Evolutionary conservation across 1,139 yeast genomes (phyloP), one percentile per base, ranked within the genome.

Genomic region (Yamadazyma membranifaciens): DNA sequence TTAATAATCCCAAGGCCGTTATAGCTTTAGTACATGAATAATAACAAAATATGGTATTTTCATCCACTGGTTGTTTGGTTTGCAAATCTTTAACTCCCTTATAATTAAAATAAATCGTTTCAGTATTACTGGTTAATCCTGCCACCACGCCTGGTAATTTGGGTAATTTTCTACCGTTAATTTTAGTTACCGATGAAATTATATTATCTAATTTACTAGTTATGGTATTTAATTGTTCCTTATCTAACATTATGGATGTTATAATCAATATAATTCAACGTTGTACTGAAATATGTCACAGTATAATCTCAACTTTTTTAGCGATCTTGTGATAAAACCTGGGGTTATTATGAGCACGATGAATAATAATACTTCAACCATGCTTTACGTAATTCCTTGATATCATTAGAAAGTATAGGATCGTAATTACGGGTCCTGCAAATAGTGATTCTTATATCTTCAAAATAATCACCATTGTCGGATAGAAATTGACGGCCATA

Each of bases 21-120:
- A 75, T 53, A 3, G 75, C 52, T 49, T 78, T 78, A 11, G 82
- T 73, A 42, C 77, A 70, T 11, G 81, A 73, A 34, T 67, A 77
- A 36, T 57, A 59, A 42, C 70, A 60, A 44, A 71, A 59, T 12
- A 62, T 49, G 33, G 63, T 55, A 33, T 73, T 70, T 13, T 52
- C 53, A 9, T 40, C 42, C 1, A 52, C 42, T 22, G 54, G 50
- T n/a, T 37, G 42, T 9, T 46, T 50, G 45, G 70, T 46, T 11
- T 56, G 52, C 6, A 57, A 28, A 34, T 52, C 50, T 33, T 49
- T 50, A 5, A 55, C 49, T 1, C 72, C 72, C 11, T 49, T 48
- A 9, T 58, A 53, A 22, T 56, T 54, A 26, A 61, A 49, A 41
- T 62, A 64, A 1, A 62, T 40, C 1, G 62, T 62, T 17, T 47